These are phyloP conservation scores for Seiridium unicorne DNA, from an alignment of 2,329 filamentous ascomycete species.

Conservation along the genomic window DNA sequence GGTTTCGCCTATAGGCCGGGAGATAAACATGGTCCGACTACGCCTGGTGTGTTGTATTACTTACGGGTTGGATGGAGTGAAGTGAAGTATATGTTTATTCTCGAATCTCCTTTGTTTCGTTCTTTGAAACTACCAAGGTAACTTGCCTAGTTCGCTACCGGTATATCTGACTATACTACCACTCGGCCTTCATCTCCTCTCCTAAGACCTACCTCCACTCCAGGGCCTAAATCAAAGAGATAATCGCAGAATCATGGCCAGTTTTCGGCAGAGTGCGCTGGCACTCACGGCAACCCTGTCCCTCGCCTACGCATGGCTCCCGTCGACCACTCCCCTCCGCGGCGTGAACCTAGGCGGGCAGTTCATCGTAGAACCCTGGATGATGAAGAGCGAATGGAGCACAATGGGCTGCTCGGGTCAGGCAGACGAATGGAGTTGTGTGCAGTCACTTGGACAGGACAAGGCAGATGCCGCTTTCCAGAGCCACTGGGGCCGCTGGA, in stretches of 20 bases:
- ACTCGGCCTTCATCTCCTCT: no score
- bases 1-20: no score
- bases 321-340: conserved; percentile 10
- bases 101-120: no score
- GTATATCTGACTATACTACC: no score
- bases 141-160: no score
- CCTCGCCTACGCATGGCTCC: neutral
- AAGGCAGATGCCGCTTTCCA: conserved; percentile 42
- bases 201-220: neutral
- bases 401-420: conserved; percentile 42
- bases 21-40: no score
- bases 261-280: neutral
- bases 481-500: conserved; percentile 47
- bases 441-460: conserved; percentile 40
- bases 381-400: conserved; percentile 39
- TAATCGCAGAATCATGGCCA: neutral
- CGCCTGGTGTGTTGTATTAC: no score
- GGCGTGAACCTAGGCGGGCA: conserved; percentile 51
- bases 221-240: neutral
- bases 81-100: no score
- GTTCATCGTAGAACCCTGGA: conserved; percentile 53
- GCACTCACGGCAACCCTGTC: neutral
- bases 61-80: no score
- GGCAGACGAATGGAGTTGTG: conserved; percentile 47
- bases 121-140: no score